Percentiles rank a stretch among this genome's conserved stretches.
These are phyloP conservation scores for Fusarium decemcellulare DNA, from an alignment of 2,329 filamentous ascomycete species.

Conservation along the genomic window DNA sequence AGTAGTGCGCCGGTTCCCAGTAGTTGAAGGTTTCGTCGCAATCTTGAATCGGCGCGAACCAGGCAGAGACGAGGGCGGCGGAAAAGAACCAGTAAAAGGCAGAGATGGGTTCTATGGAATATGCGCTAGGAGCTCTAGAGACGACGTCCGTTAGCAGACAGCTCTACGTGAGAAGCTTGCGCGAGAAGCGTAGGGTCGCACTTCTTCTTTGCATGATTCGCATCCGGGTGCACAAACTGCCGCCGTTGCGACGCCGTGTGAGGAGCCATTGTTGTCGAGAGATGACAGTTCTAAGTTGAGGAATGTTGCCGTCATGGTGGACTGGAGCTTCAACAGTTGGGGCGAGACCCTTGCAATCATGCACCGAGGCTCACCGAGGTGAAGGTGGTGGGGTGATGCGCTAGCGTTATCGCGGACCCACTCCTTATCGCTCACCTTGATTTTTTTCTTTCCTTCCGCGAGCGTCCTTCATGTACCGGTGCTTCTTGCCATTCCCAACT, in stretches of 20 bases:
- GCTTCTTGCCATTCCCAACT: conserved; percentile 5
- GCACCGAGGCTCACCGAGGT: conserved; percentile 41
- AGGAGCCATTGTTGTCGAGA: conserved; percentile 57
- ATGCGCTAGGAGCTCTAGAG: conserved; percentile 62
- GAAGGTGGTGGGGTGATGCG: conserved; percentile 32
- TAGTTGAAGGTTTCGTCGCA: conserved; percentile 99
- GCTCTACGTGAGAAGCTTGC: not conserved
- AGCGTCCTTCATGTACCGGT: conserved; percentile 29
- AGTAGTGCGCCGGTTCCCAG: conserved; percentile 97
- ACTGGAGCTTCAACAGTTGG: conserved; percentile 49
- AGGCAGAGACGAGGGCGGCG: conserved; percentile 81
- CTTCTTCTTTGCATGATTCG: conserved; percentile 68
- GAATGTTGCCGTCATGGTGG: conserved; percentile 46
- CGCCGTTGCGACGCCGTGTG: conserved; percentile 46
- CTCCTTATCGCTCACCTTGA: conserved; percentile 49
- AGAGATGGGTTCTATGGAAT: conserved; percentile 78
- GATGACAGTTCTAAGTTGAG: conserved; percentile 34
- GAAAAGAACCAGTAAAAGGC: conserved; percentile 86
- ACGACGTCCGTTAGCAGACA: conserved; percentile 27
- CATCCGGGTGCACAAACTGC: conserved; percentile 64
- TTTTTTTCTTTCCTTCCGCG: conserved; percentile 46
- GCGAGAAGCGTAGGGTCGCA: conserved; percentile 43
- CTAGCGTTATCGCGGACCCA: conserved; percentile 36
- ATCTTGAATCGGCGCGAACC: conserved; percentile 93
- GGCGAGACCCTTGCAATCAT: conserved; percentile 25